A percentile compares a stretch with the other conserved stretches of the same genome.
phyloP scores from a whole-genome alignment of 305 asterid species.

The Fraxinus angustifolia region DNA sequence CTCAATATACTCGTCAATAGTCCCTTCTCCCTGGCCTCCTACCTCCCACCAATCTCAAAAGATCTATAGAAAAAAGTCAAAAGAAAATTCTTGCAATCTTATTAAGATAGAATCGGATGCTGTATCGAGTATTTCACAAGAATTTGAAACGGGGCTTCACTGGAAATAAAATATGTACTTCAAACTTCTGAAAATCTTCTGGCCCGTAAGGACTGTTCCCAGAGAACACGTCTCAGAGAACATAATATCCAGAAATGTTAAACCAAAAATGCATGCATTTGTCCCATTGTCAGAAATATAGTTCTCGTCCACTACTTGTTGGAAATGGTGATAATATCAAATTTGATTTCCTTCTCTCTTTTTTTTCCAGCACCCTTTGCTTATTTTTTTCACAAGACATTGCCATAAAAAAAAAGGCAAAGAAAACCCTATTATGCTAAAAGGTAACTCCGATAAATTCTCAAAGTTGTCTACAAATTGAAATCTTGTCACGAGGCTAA shows the following conservation, averaged over 20 bases:
- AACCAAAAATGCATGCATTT: neutral
- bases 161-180: neutral
- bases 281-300: neutral
- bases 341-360: neutral
- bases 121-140: neutral
- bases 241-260: neutral
- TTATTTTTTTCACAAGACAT: neutral
- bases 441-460: neutral
- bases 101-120: neutral
- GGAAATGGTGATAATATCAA: neutral
- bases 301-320: neutral
- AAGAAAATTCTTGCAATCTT: neutral
- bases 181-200: neutral
- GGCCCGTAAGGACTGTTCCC: neutral
- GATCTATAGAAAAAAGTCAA: neutral
- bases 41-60: neutral
- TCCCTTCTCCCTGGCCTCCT: neutral
- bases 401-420: neutral
- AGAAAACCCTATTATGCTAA: neutral
- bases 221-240: neutral
- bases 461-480: neutral
- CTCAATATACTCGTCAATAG: neutral
- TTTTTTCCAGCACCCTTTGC: neutral
- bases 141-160: neutral
- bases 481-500: neutral